phyloP scores from a whole-genome alignment of 306 rosid genomes.

The Rosa chinensis region DNA sequence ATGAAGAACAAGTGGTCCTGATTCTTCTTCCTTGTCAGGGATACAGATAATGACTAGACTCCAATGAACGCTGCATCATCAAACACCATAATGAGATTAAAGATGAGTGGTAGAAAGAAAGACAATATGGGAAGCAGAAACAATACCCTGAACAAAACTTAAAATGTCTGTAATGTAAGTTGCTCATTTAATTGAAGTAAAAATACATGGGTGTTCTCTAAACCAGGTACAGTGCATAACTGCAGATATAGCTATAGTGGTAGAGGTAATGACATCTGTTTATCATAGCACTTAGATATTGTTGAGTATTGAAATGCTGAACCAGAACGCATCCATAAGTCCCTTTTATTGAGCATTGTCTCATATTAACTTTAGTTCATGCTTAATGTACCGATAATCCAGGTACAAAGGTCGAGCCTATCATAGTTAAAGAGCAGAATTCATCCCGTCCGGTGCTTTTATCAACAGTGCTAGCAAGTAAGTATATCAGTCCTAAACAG shows the following conservation, averaged over 20 bases:
- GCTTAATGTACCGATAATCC: constrained; percentile 1
- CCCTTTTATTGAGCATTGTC: neutral
- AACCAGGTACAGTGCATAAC: neutral
- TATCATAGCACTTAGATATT: neutral
- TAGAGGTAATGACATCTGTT: neutral
- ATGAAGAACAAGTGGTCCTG: constrained; percentile 89
- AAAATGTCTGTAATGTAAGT: neutral
- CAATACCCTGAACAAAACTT: neutral
- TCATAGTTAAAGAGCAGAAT: constrained; percentile 2
- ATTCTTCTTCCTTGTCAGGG: constrained; percentile 78
- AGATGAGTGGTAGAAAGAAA: constrained; percentile 3
- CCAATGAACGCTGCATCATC: constrained; percentile 73
- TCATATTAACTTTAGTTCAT: neutral
- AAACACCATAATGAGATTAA: constrained; percentile 34
- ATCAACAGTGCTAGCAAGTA: constrained; percentile 1
- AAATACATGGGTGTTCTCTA: neutral
- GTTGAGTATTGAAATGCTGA: constrained; percentile 4
- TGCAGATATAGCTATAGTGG: neutral
- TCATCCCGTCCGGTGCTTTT: neutral
- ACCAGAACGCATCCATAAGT: neutral
- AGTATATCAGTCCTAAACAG: neutral
- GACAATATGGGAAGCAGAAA: neutral
- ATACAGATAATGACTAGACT: constrained; percentile 89
- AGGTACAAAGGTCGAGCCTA: neutral
- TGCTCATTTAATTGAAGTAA: neutral